Conservation (phyloP, 2,329 filamentous ascomycete species). For the Samsoniella hepiali region DNA sequence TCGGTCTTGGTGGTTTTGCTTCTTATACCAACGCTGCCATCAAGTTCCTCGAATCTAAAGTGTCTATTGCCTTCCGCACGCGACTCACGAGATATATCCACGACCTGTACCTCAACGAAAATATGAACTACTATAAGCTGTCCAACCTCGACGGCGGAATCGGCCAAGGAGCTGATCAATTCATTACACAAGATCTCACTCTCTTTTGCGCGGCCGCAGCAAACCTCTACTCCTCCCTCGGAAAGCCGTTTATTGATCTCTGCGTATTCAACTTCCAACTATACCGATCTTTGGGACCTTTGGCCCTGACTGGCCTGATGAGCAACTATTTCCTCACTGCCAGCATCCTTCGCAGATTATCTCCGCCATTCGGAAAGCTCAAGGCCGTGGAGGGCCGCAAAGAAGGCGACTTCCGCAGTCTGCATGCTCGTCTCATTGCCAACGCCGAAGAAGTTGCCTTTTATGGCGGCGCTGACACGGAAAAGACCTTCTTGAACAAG, state of each 20-base stretch:
- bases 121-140: constrained; percentile 94
- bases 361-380: constrained; percentile 92
- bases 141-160: constrained; percentile 90
- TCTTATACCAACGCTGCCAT: constrained; percentile 99
- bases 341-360: constrained; percentile 80
- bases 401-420: constrained; percentile 88
- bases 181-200: constrained; percentile 94
- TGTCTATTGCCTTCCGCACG: constrained; percentile 96
- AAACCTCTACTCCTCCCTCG: constrained; percentile 89
- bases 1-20: constrained; percentile 85
- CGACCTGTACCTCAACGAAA: constrained; percentile 91
- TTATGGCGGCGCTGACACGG: constrained; percentile 92
- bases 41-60: constrained; percentile 96
- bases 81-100: constrained; percentile 94
- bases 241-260: constrained; percentile 96
- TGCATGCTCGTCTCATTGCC: constrained; percentile 88
- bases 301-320: constrained; percentile 80
- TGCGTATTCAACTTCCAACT: constrained; percentile 98
- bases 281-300: constrained; percentile 82
- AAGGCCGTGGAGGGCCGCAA: constrained; percentile 94
- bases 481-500: constrained; percentile 85
- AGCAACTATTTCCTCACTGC: constrained; percentile 95
- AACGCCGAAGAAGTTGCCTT: constrained; percentile 98
- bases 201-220: constrained; percentile 92
- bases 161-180: constrained; percentile 89